Base-by-base conservation (phyloP, 2,329 filamentous ascomycete genomes). In the Exophiala mesophila region DNA sequence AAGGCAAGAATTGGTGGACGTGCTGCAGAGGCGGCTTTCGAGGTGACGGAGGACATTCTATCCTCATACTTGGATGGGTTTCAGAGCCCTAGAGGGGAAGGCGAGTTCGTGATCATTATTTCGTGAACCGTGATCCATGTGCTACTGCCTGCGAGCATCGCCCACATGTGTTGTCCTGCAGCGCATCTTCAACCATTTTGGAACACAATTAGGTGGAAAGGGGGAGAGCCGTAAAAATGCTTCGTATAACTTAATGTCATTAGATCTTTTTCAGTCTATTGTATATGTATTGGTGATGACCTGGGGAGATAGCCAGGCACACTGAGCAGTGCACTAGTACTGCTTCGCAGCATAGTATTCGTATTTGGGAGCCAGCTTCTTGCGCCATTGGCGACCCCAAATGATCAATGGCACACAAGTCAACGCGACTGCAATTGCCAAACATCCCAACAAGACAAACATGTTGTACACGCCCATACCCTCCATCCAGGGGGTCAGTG, bases 401-500 rank as follows among this genome's bases (percentile, higher is more conserved):
- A 53, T 59, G 15, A 64, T 60, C 36, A 65, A 44, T 2, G 49
- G 40, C 21, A 54, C 44, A 16, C 43, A 44, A 19, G 45, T 50
- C 21, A 63, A 23, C 15, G 65, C 45, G 7, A 67, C 57, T 2
- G 57, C 50, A 20, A 62, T 54, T 1, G 55, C 56, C 24, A 69
- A 58, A 2, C 60, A 58, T 4, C 62, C 62, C 30, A 67, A 65
- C 3, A 62, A 61, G 29, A 68, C 61, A 45, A 68, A 66, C 12
- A 69, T 63, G 47, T 68, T 66, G 13, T 61, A 57, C 19, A 68
- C 51, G 5, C 67, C 67, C 17, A 68, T 47, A 2, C 35, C 44
- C 9, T 59, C 52, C 7, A 64, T 61, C 65, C 70, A 73, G 1
- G 66, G 64, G 0, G 63, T 57, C 17, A 72, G 56, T 1, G 64